Evolutionary conservation across 768 basidiomycete genomes (phyloP).

Genomic region (Mycena olivaceomarginata): DNA sequence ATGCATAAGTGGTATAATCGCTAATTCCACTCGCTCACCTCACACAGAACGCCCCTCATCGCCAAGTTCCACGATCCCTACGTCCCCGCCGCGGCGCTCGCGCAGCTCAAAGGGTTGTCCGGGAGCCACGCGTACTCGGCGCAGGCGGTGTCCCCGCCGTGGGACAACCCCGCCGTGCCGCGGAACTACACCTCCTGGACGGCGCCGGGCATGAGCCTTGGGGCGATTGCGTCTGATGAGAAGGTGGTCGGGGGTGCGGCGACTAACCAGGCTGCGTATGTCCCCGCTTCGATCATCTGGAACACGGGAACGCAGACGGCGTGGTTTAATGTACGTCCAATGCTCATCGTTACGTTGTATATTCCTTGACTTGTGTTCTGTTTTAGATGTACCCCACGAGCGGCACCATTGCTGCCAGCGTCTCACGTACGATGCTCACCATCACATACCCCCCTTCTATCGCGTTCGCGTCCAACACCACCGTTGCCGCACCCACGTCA

Average conservation of each 20-base stretch:
- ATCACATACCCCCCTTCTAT: slow-evolving; percentile 51
- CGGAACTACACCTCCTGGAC: slow-evolving; percentile 56
- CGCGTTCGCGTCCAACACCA: slow-evolving; percentile 50
- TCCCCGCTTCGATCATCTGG: slow-evolving; percentile 53
- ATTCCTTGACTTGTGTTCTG: neutral
- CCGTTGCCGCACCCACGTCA: slow-evolving; percentile 30
- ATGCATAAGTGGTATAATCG: neutral
- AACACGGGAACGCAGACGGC: slow-evolving; percentile 38
- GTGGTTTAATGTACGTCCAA: slow-evolving; percentile 50
- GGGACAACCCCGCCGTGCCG: slow-evolving; percentile 47
- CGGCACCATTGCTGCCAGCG: slow-evolving; percentile 49
- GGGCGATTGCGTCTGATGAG: slow-evolving; percentile 52
- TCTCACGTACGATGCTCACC: slow-evolving; percentile 45
- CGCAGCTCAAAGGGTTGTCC: slow-evolving; percentile 38
- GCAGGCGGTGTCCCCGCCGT: slow-evolving; percentile 54
- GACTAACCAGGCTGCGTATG: slow-evolving; percentile 47
- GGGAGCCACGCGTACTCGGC: slow-evolving; percentile 43
- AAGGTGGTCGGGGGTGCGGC: slow-evolving; percentile 52
- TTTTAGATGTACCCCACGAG: slow-evolving; percentile 51
- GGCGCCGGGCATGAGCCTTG: slow-evolving; percentile 50
- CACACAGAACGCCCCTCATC: slow-evolving; percentile 48
- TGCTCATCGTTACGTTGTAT: neutral
- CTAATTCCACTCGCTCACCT: neutral
- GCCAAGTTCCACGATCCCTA: slow-evolving; percentile 54
- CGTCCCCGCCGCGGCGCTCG: slow-evolving; percentile 44